phyloP scores from a whole-genome alignment of 805 yeast species.

The Nakazawaea laoshanensis region DNA sequence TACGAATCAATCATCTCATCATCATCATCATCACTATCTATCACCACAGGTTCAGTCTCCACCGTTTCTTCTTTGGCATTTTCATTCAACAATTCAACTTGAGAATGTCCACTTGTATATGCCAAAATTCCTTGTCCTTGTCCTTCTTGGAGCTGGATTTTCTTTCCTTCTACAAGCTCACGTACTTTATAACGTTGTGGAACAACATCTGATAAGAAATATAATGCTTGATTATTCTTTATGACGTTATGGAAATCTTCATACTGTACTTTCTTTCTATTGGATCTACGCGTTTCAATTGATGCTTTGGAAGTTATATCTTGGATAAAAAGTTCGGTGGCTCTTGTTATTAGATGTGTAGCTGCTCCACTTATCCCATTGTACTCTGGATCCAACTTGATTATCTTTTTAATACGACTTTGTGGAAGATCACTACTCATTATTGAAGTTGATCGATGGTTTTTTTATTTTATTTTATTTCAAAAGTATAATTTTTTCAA shows the following conservation, averaged over 20 bases:
- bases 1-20: conserved; percentile 11
- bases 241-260: conserved; percentile 65
- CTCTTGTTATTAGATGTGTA: conserved; percentile 18
- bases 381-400: conserved; percentile 72
- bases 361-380: conserved; percentile 38
- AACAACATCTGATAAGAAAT: conserved; percentile 57
- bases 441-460: too few species aligned
- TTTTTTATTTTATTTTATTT: too few species aligned
- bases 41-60: neutral
- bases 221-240: conserved; percentile 44
- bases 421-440: conserved; percentile 37
- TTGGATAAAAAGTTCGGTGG: conserved; percentile 68
- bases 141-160: conserved; percentile 20
- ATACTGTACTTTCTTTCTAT: conserved; percentile 62
- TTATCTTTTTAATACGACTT: conserved; percentile 59
- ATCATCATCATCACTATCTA: conserved; percentile 8
- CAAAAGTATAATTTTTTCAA: too few species aligned
- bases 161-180: conserved; percentile 35
- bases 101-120: neutral
- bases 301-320: conserved; percentile 66
- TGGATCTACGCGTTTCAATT: conserved; percentile 52
- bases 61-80: neutral
- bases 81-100: conserved; percentile 4
- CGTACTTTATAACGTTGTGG: conserved; percentile 52
- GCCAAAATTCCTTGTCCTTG: neutral